Percentiles rank a stretch among this genome's conserved stretches.
These are phyloP conservation scores for Ophiostoma montium DNA, from an alignment of 2,329 filamentous ascomycete species.

Conservation along the genomic window DNA sequence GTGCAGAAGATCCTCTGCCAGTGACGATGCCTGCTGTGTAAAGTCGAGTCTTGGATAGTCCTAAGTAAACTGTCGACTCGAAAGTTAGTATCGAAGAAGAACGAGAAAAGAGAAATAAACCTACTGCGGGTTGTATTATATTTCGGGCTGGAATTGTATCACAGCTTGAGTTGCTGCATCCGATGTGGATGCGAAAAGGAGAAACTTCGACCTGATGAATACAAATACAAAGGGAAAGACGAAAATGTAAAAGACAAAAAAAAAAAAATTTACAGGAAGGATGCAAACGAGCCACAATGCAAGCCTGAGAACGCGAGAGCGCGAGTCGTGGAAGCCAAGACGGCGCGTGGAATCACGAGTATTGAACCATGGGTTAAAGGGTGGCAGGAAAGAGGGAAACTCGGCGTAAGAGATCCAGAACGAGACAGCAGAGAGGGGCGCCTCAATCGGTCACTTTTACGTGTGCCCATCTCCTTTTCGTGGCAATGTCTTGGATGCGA, in stretches of 20 bases:
- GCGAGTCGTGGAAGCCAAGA: not conserved
- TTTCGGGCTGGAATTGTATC: not conserved
- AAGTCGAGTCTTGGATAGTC: too few species aligned
- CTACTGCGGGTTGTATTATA: not conserved
- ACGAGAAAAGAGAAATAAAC: not conserved
- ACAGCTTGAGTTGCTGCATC: not conserved
- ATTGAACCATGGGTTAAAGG: not conserved
- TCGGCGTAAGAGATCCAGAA: not conserved
- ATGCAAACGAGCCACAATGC: not conserved
- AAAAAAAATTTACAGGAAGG: not conserved
- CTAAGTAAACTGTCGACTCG: not conserved
- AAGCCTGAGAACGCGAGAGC: not conserved
- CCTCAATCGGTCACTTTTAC: too few species aligned
- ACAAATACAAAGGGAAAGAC: not conserved
- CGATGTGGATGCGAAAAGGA: not conserved
- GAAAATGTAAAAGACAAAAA: not conserved
- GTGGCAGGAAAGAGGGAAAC: not conserved
- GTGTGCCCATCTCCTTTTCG: not conserved
- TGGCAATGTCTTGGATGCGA: not conserved
- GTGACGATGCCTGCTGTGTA: too few species aligned
- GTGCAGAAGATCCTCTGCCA: too few species aligned
- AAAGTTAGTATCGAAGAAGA: not conserved
- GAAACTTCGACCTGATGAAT: not conserved
- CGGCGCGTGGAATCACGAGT: not conserved
- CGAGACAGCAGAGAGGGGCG: not conserved